Evolutionary conservation across 23 red algal species (phyloP), one percentile per base, ranked within the genome.

Genomic region (Cyanidiococcus yangmingshanensis): DNA sequence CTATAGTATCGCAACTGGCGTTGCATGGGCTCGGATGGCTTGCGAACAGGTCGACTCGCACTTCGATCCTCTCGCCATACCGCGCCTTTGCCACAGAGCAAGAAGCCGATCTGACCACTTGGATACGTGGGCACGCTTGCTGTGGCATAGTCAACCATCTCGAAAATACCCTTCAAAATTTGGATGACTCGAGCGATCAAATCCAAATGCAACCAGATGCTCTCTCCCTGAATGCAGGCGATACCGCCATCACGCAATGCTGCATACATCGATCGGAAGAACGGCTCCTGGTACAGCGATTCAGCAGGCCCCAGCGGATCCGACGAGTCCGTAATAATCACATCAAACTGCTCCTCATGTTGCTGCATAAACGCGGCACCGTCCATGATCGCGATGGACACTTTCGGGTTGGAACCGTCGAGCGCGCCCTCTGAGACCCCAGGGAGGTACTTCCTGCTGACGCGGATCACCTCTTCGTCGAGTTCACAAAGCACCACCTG

Each of bases 271-370:
- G 68, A 51, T 77, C 88, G 33, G 71, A 84, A 97, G 54, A 87
- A 97, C 0, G 80, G 40, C 30, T 50, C 67, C 82, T 82, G 25
- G 79, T 90, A 97, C 17, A 97, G 86, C 0, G 68, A 58, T 38
- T 97, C 50, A 15, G 93, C 93, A 37, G 93, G 93, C 31, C 93
- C 93, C 2, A 97, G 76, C 25, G 93, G 93, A 63, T 97, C 93
- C 39, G 87, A 89, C 0, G 80, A 79, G 74, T 97, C 93, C 35
- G 93, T 97, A 17, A 97, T 88, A 26, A 97, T 97, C 16, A 97
- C 88, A 50, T 97, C 93, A 38, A 82, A 97, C 39, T 76, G 57
- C 15, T 37, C 33, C 7, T 33, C 1, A 58, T 89, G 37, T 27
- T 83, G 45, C n/a, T 58, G 37, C 79, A 97, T 89, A 34, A 78